Conservation (phyloP, 257 asterid genomes). For the Solanum boliviense region DNA sequence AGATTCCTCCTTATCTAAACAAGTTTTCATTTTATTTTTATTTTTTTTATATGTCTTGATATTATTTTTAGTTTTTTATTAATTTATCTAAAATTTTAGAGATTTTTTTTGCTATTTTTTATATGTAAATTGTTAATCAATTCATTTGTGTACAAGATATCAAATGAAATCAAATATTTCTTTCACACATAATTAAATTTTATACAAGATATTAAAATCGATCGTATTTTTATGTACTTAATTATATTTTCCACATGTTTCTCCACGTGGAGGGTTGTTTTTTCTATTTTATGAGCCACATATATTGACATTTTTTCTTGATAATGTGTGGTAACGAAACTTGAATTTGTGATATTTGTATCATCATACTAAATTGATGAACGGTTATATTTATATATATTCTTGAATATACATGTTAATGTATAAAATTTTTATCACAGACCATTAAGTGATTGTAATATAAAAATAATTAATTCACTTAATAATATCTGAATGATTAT, state of each 20-base stretch:
- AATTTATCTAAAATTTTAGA: not conserved
- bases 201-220: not conserved
- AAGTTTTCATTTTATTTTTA: no score
- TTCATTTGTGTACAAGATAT: not conserved
- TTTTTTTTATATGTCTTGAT: not conserved
- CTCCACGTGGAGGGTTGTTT: not conserved
- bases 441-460: not conserved
- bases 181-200: not conserved
- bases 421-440: fast-evolving
- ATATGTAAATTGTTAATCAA: not conserved
- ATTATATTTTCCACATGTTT: not conserved
- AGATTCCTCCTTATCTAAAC: not conserved
- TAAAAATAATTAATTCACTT: not conserved
- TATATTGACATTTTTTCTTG: not conserved
- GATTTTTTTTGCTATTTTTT: not conserved
- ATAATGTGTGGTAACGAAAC: not conserved
- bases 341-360: not conserved
- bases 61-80: not conserved
- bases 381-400: not conserved
- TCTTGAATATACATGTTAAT: not conserved
- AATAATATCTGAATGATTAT: not conserved
- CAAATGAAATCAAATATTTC: not conserved
- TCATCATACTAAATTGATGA: not conserved
- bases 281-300: not conserved
- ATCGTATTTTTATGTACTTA: not conserved